These are phyloP conservation scores for Dactylonectria macrodidyma DNA, from an alignment of 2,329 filamentous ascomycete genomes.

Conservation along the genomic window DNA sequence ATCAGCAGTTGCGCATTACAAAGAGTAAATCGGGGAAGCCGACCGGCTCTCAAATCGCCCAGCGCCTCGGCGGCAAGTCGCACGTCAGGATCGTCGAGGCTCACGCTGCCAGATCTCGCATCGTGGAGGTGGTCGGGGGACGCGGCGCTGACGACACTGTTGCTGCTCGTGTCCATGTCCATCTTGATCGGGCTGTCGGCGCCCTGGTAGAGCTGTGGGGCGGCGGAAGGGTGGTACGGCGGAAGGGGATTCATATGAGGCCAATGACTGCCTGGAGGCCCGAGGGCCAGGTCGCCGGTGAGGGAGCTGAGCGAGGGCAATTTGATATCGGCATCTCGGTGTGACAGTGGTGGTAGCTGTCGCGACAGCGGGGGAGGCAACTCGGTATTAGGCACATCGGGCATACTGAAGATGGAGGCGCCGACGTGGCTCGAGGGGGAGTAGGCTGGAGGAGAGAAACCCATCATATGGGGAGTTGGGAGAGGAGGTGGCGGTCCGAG, in stretches of 20 bases:
- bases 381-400: slow-evolving; percentile 49
- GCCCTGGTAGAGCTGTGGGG: slow-evolving; percentile 48
- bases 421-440: slow-evolving; percentile 34
- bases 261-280: slow-evolving; percentile 55
- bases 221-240: slow-evolving; percentile 54
- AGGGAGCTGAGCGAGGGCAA: slow-evolving; percentile 57
- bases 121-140: slow-evolving; percentile 64
- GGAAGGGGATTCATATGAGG: slow-evolving; percentile 65
- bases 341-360: slow-evolving; percentile 35
- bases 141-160: slow-evolving; percentile 57
- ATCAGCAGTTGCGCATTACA: slow-evolving; percentile 25
- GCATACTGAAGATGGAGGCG: slow-evolving; percentile 47
- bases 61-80: slow-evolving; percentile 82
- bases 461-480: slow-evolving; percentile 43
- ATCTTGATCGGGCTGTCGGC: slow-evolving; percentile 63
- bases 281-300: slow-evolving; percentile 49
- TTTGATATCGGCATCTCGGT: slow-evolving; percentile 49
- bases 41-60: slow-evolving; percentile 81
- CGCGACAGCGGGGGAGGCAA: slow-evolving; percentile 42
- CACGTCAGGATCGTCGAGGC: slow-evolving; percentile 77
- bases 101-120: slow-evolving; percentile 66
- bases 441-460: slow-evolving; percentile 45
- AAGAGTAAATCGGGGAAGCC: slow-evolving; percentile 14
- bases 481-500: slow-evolving; percentile 48
- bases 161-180: slow-evolving; percentile 63